Percentiles rank a stretch among this genome's conserved stretches.
Evolutionary conservation across 768 basidiomycete genomes (phyloP).

Genomic region (Saitozyma sp.): DNA sequence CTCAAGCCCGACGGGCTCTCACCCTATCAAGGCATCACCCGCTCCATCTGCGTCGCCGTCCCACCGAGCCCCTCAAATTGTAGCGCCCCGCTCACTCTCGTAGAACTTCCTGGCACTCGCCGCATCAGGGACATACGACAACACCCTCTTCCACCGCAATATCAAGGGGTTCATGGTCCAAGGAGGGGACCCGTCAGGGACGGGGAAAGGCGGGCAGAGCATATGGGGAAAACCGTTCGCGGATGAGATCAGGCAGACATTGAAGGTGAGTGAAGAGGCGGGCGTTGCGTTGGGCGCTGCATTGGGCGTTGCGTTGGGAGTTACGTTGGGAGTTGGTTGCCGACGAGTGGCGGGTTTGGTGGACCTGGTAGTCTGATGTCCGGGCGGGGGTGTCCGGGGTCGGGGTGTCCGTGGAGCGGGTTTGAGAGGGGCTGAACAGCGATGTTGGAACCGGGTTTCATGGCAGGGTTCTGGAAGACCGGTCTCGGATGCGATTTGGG

Average conservation of each 20-base stretch:
- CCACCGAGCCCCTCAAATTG: neutral
- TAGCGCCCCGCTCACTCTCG: conserved; percentile 6
- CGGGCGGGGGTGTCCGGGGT: no score
- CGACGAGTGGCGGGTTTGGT: no score
- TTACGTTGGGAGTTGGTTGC: neutral
- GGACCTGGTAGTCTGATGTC: no score
- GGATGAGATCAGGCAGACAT: conserved; percentile 89
- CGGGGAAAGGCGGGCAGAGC: conserved; percentile 94
- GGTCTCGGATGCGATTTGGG: no score
- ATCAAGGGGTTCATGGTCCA: conserved; percentile 97
- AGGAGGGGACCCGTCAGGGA: conserved; percentile 58
- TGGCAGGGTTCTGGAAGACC: no score
- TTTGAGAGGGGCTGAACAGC: no score
- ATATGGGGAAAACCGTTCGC: conserved; percentile 91
- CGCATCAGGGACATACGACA: conserved; percentile 82
- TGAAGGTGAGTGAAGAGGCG: conserved; percentile 66
- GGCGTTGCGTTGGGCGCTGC: neutral
- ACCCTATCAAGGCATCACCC: neutral
- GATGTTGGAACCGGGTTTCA: no score
- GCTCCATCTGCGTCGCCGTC: neutral
- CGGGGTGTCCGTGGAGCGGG: no score
- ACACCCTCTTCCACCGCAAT: conserved; percentile 82
- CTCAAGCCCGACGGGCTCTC: neutral
- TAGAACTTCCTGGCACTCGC: conserved; percentile 95
- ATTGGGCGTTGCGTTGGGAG: neutral